Evolutionary conservation across 345 rosid genomes (phyloP).

Genomic region (Eucalyptus rudis): DNA sequence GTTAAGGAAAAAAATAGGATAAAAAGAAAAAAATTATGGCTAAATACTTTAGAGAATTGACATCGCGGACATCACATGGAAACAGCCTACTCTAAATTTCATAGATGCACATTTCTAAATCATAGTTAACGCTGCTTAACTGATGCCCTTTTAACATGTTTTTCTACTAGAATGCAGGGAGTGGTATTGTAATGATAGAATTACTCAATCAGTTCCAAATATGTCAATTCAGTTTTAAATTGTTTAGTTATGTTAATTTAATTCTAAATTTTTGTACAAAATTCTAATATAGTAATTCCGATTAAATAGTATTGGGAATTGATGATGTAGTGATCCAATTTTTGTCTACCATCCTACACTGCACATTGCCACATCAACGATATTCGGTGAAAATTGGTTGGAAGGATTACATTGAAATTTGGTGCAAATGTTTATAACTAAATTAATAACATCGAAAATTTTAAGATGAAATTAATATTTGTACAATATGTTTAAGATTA

Average conservation of each 20-base stretch:
- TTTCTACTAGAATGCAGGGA: not conserved
- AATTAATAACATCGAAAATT: too few relatives aligned
- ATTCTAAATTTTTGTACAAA: fast-evolving
- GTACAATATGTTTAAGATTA: too few relatives aligned
- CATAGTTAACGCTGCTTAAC: not conserved
- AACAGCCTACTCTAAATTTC: not conserved
- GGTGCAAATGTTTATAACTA: too few relatives aligned
- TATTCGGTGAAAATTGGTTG: fast-evolving
- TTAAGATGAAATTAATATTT: fast-evolving
- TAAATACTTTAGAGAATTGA: not conserved
- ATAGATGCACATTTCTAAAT: not conserved
- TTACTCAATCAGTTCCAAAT: fast-evolving
- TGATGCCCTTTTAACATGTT: not conserved
- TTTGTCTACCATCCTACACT: fast-evolving
- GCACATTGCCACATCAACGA: fast-evolving
- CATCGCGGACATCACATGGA: not conserved
- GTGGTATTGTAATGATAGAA: not conserved
- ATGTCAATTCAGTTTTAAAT: too few relatives aligned
- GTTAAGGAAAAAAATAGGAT: not conserved
- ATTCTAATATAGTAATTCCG: too few relatives aligned
- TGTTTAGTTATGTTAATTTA: too few relatives aligned
- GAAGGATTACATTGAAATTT: too few relatives aligned
- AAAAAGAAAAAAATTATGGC: not conserved
- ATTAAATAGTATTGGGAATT: fast-evolving
- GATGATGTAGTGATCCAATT: too few relatives aligned